Percentiles rank a stretch among this genome's conserved stretches.
These are phyloP conservation scores for Candida golubevii DNA, from an alignment of 805 yeast genomes.

Conservation along the genomic window DNA sequence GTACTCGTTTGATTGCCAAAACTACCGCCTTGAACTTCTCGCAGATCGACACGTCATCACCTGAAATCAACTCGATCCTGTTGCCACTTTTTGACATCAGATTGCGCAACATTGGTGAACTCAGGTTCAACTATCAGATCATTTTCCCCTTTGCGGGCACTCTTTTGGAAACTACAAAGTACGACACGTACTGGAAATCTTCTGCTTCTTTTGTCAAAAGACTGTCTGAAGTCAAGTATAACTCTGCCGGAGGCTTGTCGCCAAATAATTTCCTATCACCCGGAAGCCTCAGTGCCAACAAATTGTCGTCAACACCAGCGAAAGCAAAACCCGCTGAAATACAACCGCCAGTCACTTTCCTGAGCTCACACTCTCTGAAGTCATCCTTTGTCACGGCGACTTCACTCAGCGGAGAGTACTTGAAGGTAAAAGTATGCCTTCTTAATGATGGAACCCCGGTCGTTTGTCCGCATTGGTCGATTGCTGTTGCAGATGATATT, in stretches of 20 bases:
- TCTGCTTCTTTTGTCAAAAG: slow-evolving; percentile 56
- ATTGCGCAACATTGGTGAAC: slow-evolving; percentile 75
- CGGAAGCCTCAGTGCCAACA: slow-evolving; percentile 20
- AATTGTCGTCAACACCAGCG: slow-evolving; percentile 10
- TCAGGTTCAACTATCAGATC: slow-evolving; percentile 72
- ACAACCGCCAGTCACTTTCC: slow-evolving; percentile 6
- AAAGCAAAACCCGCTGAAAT: slow-evolving; percentile 12
- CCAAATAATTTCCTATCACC: slow-evolving; percentile 41
- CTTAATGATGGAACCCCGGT: slow-evolving; percentile 84
- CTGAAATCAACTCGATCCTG: slow-evolving; percentile 38
- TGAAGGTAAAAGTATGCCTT: slow-evolving; percentile 62
- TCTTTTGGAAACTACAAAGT: slow-evolving; percentile 83
- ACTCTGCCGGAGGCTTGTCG: slow-evolving; percentile 38
- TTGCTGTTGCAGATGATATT: slow-evolving; percentile 48
- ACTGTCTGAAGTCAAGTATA: slow-evolving; percentile 25
- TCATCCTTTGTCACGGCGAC: slow-evolving; percentile 87
- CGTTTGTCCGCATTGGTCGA: slow-evolving; percentile 64
- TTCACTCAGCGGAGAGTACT: slow-evolving; percentile 77
- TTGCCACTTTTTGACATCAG: slow-evolving; percentile 81
- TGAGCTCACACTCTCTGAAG: slow-evolving; percentile 17
- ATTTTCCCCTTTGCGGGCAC: slow-evolving; percentile 85
- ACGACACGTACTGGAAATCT: slow-evolving; percentile 94
- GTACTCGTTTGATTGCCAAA: slow-evolving; percentile 87
- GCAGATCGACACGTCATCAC: slow-evolving; percentile 36
- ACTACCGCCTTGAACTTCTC: slow-evolving; percentile 67